Base-by-base conservation (phyloP, 495 filamentous ascomycete species). In the Aspergillus incahuasiensis region DNA sequence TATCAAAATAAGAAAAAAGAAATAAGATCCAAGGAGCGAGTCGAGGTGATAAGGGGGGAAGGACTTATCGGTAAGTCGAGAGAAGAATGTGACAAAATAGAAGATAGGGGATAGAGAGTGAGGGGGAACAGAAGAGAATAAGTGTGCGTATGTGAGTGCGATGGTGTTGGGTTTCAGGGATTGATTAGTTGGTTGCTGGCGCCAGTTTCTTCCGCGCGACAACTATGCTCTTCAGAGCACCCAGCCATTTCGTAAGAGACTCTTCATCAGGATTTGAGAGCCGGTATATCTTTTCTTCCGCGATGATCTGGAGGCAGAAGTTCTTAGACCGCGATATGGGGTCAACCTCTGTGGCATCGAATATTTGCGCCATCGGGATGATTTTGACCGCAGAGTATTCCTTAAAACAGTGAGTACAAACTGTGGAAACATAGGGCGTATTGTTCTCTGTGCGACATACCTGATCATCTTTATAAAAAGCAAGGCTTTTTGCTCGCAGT, bases 291-390 rank as follows among this genome's bases (percentile, higher is more conserved):
- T 95, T 92, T 64, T 96, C 92, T 59, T 95, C 92, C 43, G 88
- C 88, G 71, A 98, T 96, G 62, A 97, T 82, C 68, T 98, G 94
- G 72, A 97, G 74, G 69, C 94, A 98, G 64, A 87, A 83, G 40
- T 72, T 81, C 74, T 95, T 96, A 35, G 86, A 94, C 57, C 82
- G 85, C 43, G 88, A 94, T 60, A 94, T 69, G 0, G 92, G 86
- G 57, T 97, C 90, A 48, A 95, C 88, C 53, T 98, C 94, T 25
- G 96, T 91, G 20, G 89, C 94, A 62, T 96, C 88, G 64, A 97
- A 87, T 55, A 98, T 84, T 39, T 81, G 84, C 6, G 83, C 77
- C 62, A 97, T 80, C 2, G 87, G 85, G 43, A 97, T 76, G 62
- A 98, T 86, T 50, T 91, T 86, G 55, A 87, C 73, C 2, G 92